These are phyloP conservation scores for Curvularia hawaiiensis DNA, from an alignment of 2,329 filamentous ascomycete genomes.

Conservation along the genomic window DNA sequence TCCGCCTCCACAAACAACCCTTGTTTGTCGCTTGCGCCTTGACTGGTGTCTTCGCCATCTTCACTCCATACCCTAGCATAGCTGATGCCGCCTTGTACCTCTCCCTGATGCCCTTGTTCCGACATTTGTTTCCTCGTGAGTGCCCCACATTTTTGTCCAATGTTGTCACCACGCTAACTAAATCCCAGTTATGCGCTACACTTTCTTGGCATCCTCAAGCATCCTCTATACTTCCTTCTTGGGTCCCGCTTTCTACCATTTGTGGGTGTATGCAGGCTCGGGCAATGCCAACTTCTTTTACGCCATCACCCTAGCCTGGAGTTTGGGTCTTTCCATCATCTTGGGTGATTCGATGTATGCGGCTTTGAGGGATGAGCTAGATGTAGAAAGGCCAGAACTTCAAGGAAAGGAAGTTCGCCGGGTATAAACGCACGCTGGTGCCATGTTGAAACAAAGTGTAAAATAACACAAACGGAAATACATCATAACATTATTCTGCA, in stretches of 20 bases:
- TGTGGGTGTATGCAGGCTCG: slow-evolving; percentile 98
- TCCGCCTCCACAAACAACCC: slow-evolving; percentile 83
- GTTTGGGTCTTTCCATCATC: slow-evolving; percentile 82
- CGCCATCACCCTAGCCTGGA: slow-evolving; percentile 98
- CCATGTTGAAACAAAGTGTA: neutral
- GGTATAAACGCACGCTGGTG: slow-evolving; percentile 61
- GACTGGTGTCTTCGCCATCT: slow-evolving; percentile 88
- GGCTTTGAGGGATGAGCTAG: slow-evolving; percentile 89
- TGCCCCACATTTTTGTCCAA: slow-evolving; percentile 17
- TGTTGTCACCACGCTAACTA: slow-evolving; percentile 11
- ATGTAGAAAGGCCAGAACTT: slow-evolving; percentile 88
- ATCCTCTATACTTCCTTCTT: slow-evolving; percentile 87
- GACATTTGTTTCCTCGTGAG: slow-evolving; percentile 85
- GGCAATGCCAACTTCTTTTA: slow-evolving; percentile 99
- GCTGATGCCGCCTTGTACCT: slow-evolving; percentile 88
- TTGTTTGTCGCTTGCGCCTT: slow-evolving; percentile 84
- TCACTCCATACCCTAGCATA: slow-evolving; percentile 96
- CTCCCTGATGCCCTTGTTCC: slow-evolving; percentile 79
- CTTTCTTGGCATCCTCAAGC: slow-evolving; percentile 81
- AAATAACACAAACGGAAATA: neutral
- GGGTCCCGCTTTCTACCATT: slow-evolving; percentile 92
- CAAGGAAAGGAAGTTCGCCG: slow-evolving; percentile 85
- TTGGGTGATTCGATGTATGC: slow-evolving; percentile 90
- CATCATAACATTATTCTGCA: neutral
- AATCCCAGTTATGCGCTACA: slow-evolving; percentile 80